Conservation (phyloP, 345 rosid genomes). For the Barbarea vulgaris region DNA sequence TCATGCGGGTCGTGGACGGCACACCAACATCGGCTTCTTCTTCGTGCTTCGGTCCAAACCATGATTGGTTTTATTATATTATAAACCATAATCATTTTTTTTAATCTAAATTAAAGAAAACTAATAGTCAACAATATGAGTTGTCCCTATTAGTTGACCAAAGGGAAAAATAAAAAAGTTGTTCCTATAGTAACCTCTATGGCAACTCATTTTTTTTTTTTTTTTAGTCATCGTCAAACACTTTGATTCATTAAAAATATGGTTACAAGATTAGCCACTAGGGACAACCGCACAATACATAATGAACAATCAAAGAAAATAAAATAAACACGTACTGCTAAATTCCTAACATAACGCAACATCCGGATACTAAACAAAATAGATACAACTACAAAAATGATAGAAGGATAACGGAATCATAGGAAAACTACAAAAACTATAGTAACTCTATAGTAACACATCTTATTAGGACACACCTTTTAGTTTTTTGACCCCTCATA, state of each 20-base stretch:
- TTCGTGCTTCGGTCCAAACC: conserved; percentile 41
- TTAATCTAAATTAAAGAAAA: conserved; percentile 8
- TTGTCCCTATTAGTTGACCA: conserved; percentile 3
- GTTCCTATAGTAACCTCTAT: not conserved
- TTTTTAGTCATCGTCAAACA: no score
- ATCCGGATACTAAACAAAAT: no score
- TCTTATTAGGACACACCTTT: not conserved
- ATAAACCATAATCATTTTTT: conserved; percentile 10
- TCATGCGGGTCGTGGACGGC: conserved; percentile 50
- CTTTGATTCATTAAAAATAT: no score
- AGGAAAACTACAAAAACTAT: no score
- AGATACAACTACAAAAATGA: no score
- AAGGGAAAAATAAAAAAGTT: not conserved
- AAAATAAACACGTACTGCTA: no score
- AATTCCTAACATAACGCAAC: no score
- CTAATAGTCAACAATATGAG: not conserved
- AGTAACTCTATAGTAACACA: conserved; percentile 19
- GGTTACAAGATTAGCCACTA: no score
- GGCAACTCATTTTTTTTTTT: no score
- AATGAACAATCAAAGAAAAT: no score
- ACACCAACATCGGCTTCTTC: conserved; percentile 39
- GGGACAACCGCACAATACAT: no score
- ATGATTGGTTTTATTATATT: conserved; percentile 30
- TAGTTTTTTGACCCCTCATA: not conserved
- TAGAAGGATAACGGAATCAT: no score